phyloP scores from a whole-genome alignment of 345 rosid genomes.

The Linum trigynum region DNA sequence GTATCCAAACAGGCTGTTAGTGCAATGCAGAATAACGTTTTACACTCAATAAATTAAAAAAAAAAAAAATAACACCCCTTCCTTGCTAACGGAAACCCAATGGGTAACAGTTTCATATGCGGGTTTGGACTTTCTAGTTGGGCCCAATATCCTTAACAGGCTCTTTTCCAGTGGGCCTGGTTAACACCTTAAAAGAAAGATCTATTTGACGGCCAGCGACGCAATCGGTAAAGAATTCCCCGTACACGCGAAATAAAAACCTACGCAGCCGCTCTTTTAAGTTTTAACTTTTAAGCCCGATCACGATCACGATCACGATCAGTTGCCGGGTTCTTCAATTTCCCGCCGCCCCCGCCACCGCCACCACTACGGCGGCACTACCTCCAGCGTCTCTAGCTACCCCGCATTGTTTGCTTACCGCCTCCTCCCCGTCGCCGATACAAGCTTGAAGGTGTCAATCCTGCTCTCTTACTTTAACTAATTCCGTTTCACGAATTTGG shows the following conservation, averaged over 20 bases:
- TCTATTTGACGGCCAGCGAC: background rate
- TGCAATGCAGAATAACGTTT: too few relatives aligned
- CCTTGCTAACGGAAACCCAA: too few relatives aligned
- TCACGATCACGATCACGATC: too few relatives aligned
- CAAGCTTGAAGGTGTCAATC: background rate
- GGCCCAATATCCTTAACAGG: too few relatives aligned
- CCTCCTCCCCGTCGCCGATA: background rate
- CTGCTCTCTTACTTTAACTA: background rate
- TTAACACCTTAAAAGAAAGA: too few relatives aligned
- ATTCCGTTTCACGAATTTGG: background rate
- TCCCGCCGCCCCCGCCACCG: background rate
- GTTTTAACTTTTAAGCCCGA: too few relatives aligned
- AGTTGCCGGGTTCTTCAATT: background rate
- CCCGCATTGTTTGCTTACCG: background rate
- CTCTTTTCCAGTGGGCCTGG: too few relatives aligned
- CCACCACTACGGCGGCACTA: background rate
- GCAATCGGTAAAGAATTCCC: background rate
- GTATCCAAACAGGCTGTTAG: too few relatives aligned
- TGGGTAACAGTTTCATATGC: too few relatives aligned
- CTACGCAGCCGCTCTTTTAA: background rate
- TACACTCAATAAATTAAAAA: too few relatives aligned
- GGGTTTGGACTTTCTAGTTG: too few relatives aligned
- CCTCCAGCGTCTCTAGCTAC: background rate
- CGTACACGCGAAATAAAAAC: background rate
- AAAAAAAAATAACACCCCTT: too few relatives aligned